Percentiles rank a stretch among this genome's conserved stretches.
These are phyloP conservation scores for Aspergillus proliferans DNA, from an alignment of 2,329 filamentous ascomycete species.

Conservation along the genomic window DNA sequence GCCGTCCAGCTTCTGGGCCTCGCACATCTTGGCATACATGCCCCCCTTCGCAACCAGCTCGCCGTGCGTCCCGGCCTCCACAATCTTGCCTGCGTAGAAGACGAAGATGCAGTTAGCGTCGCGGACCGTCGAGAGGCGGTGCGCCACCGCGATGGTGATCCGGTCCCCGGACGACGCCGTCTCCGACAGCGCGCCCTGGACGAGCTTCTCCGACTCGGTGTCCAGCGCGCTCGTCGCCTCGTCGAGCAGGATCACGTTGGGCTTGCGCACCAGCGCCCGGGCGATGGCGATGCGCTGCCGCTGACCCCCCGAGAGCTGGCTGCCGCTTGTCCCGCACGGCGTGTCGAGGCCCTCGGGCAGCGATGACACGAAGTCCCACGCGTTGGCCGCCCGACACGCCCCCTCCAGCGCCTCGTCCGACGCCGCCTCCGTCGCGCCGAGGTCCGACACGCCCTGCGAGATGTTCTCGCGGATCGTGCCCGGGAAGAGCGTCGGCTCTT, in stretches of 20 bases:
- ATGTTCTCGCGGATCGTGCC: conserved; percentile 66
- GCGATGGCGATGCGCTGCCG: conserved; percentile 50
- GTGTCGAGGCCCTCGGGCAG: conserved; percentile 49
- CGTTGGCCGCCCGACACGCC: conserved; percentile 38
- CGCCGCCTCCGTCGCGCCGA: conserved; percentile 29
- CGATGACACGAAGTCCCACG: conserved; percentile 45
- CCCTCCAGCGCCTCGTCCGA: conserved; percentile 27
- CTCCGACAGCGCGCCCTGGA: conserved; percentile 24
- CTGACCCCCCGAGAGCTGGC: conserved; percentile 50
- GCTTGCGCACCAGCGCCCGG: conserved; percentile 45
- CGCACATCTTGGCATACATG: conserved; percentile 38
- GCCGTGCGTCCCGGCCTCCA: conserved; percentile 37
- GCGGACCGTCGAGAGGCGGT: conserved; percentile 22
- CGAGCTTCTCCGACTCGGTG: conserved; percentile 38
- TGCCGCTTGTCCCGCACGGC: conserved; percentile 47
- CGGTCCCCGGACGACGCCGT: conserved; percentile 18
- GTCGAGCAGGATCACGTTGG: conserved; percentile 47
- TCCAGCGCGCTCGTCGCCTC: conserved; percentile 52
- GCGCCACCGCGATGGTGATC: conserved; percentile 22
- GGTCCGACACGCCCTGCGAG: conserved; percentile 46
- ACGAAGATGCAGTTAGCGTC: conserved; percentile 71
- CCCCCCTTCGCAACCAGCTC: conserved; percentile 30
- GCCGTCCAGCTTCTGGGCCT: conserved; percentile 39
- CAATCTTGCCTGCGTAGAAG: conserved; percentile 35
- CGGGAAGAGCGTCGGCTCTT: conserved; percentile 68